Evolutionary conservation across 495 filamentous ascomycete species (phyloP), one percentile per base, ranked within the genome.

Genomic region (Penicillium verhagenii): DNA sequence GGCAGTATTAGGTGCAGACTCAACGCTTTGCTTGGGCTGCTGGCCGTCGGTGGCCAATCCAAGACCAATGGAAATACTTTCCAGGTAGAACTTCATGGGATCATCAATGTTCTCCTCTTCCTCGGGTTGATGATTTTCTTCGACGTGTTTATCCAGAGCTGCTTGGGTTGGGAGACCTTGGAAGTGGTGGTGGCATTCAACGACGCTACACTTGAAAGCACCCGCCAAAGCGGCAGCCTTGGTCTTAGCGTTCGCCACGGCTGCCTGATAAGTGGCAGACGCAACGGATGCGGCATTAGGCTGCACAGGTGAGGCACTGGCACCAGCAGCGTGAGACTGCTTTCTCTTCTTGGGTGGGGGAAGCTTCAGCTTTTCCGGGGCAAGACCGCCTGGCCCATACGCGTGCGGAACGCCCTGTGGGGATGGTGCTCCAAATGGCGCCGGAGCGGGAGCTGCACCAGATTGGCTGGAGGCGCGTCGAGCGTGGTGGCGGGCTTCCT

Each of bases 381-480:
- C 74, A 40, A 81, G 71, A 43, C 71, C 69, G 6, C 70, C 71
- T 6, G 78, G 71, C 10, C 72, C 75, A 58, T 79, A 81, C 9
- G 67, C 66, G 51, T 77, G 78, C 13, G 90, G 88, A 20, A 85
- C 77, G 5, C 89, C 88, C 42, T 86, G 78, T 16, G 89, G 90
- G 28, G 90, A 90, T 37, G 86, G 81, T 7, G 80, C 79, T 19
- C 84, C 85, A 54, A 92, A 80, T 39, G 79, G 79, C 64, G 89
- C 89, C 0, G 86, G 83, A 0, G 83, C 67, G 0, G 83, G 76
- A 1, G 82, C 88, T 20, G 80, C 49, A 14, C 29, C 73, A 55
- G 77, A 82, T 20, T 86, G 79, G 58, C 82, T 85, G 50, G 87
- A 86, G 19, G 72, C 71, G 25, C 78, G 65, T 37, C 70, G 69